Evolutionary conservation across 2,329 filamentous ascomycete species (phyloP), one percentile per base, ranked within the genome.

Genomic region (Acephala macrosclerotiorum): DNA sequence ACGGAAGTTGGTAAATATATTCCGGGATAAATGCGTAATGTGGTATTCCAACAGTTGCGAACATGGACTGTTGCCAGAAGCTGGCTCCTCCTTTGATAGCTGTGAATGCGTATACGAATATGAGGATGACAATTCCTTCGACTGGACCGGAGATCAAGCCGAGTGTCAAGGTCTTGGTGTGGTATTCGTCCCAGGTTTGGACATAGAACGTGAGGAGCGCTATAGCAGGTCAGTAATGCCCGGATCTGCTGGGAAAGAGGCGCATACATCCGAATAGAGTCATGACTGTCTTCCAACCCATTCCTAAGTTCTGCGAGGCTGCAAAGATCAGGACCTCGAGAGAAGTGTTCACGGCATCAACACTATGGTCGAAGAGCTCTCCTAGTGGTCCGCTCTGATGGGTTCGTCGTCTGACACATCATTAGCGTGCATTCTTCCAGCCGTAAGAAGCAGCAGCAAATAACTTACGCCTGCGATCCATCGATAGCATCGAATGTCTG

Each of bases 141-240:
- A 99, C 96, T 3, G 96, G 96, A 0, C 96, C 96, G 70, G 95
- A 97, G 71, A 99, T 85, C 68, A 98, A 82, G 66, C 96, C 96
- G 6, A 99, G 87, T 1, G 94, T 97, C 57, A 99, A 87, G 2
- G 94, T 96, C 79, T 97, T 94, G 60, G 96, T 99, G 81, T 98
- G 95, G 81, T 98, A 99, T 79, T 98, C 96, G 76, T 99, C 96
- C 96, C 96, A 99, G 38, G 96, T 98, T 79, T 98, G 96, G 49
- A 98, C 91, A 79, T 98, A 98, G 80, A 99, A 99, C n/a, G 96
- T 97, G 74, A 96, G 84, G 66, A 95, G 88, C 7, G 92, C 91
- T 93, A 67, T 14, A n/a, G 18, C 25, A 20, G 16, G 59, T 70
- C 67, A 71, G 58, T 33, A 68, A 60, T 25, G 6, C 35, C 12